Evolutionary conservation across 768 basidiomycete genomes (phyloP).

Genomic region (Kwoniella bestiolae): DNA sequence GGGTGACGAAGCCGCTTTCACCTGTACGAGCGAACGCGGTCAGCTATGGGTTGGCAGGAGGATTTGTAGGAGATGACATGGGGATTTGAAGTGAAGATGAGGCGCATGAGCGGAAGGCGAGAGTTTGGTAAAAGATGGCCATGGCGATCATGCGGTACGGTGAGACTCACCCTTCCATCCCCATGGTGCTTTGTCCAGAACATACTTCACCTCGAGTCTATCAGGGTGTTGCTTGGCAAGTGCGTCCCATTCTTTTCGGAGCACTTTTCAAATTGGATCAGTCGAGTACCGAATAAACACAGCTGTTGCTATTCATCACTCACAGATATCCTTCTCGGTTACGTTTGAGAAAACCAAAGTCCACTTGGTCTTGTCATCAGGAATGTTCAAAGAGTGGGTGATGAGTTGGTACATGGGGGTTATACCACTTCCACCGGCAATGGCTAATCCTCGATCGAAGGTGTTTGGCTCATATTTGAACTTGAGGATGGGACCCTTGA

Average conservation of each 20-base stretch:
- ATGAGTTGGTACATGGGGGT: slow-evolving; percentile 64
- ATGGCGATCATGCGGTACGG: neutral
- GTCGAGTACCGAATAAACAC: neutral
- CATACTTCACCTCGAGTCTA: slow-evolving; percentile 78
- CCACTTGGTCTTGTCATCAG: slow-evolving; percentile 93
- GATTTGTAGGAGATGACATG: no score
- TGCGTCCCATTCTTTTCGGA: slow-evolving; percentile 56
- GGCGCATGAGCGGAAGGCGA: neutral
- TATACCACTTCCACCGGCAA: slow-evolving; percentile 93
- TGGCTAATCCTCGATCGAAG: slow-evolving; percentile 76
- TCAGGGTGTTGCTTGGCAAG: slow-evolving; percentile 60
- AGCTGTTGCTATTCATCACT: slow-evolving; percentile 60
- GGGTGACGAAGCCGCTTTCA: slow-evolving; percentile 73
- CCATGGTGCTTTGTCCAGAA: slow-evolving; percentile 76
- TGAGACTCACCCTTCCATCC: slow-evolving; percentile 64
- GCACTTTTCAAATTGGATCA: slow-evolving; percentile 37
- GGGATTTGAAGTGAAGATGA: no score
- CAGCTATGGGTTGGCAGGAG: neutral
- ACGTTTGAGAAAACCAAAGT: slow-evolving; percentile 90
- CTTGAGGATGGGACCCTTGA: slow-evolving; percentile 92
- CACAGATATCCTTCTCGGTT: slow-evolving; percentile 83
- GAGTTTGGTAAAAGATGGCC: neutral
- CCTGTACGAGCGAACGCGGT: slow-evolving; percentile 58
- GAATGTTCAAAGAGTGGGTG: slow-evolving; percentile 66
- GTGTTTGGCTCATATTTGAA: slow-evolving; percentile 73